A percentile compares a stretch with the other conserved stretches of the same genome.
phyloP scores from a whole-genome alignment of 495 filamentous ascomycete species.

The Neurospora intermedia region DNA sequence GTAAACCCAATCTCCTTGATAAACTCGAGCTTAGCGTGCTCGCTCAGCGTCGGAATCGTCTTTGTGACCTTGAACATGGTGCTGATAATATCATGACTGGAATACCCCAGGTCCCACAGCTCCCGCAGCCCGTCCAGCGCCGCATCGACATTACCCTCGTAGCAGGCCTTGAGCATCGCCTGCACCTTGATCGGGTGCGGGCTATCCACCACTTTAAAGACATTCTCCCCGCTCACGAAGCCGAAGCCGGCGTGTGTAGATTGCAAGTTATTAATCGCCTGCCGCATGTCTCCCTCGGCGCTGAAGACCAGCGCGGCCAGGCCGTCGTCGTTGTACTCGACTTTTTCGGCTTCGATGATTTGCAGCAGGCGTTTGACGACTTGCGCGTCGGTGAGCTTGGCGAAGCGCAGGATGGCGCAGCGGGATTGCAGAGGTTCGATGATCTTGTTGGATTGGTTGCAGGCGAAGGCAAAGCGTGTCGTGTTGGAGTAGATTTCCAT shows the following conservation, averaged over 20 bases:
- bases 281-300: slow-evolving; percentile 97
- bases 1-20: slow-evolving; percentile 98
- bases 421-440: slow-evolving; percentile 96
- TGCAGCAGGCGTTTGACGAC: slow-evolving; percentile 83
- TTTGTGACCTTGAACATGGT: slow-evolving; percentile 99
- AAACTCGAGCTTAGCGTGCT: slow-evolving; percentile 91
- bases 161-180: slow-evolving; percentile 94
- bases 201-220: slow-evolving; percentile 94
- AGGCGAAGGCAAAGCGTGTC: slow-evolving; percentile 95
- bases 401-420: slow-evolving; percentile 92
- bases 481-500: slow-evolving; percentile 99
- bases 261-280: slow-evolving; percentile 98
- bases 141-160: slow-evolving; percentile 78
- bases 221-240: slow-evolving; percentile 93
- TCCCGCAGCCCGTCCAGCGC: slow-evolving; percentile 83
- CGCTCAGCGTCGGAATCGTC: slow-evolving; percentile 76
- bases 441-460: slow-evolving; percentile 98
- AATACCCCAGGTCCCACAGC: slow-evolving; percentile 90
- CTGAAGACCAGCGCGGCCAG: slow-evolving; percentile 92
- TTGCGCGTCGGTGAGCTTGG: slow-evolving; percentile 83
- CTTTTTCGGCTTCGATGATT: slow-evolving; percentile 80
- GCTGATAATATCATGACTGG: slow-evolving; percentile 91
- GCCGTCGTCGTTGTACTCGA: slow-evolving; percentile 85
- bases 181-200: slow-evolving; percentile 98
- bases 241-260: slow-evolving; percentile 93